Evolutionary conservation across 805 yeast genomes (phyloP).

Genomic region (Blastobotrys peoriensis): DNA sequence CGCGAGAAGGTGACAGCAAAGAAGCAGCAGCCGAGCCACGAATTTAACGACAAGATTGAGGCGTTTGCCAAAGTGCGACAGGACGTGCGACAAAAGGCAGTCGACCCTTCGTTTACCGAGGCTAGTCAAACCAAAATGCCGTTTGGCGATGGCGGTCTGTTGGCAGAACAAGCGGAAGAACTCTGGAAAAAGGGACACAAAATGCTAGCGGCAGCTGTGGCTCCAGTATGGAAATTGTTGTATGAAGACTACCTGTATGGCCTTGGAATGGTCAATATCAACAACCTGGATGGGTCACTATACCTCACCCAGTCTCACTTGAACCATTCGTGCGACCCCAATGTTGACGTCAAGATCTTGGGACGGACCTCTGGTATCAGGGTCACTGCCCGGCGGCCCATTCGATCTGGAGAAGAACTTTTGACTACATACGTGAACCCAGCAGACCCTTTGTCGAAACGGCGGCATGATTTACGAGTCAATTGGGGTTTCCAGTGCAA

Average conservation of each 20-base stretch:
- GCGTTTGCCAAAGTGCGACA: conserved; percentile 69
- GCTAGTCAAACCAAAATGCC: conserved; percentile 34
- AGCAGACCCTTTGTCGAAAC: conserved; percentile 49
- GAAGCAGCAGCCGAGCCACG: conserved; percentile 28
- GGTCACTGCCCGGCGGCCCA: conserved; percentile 52
- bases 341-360: conserved; percentile 47
- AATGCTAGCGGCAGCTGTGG: conserved; percentile 45
- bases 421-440: conserved; percentile 68
- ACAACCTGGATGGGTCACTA: conserved; percentile 56
- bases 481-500: conserved; percentile 76
- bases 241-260: conserved; percentile 53
- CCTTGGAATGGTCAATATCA: conserved; percentile 69
- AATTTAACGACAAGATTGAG: conserved; percentile 29
- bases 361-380: conserved; percentile 50
- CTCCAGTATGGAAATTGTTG: conserved; percentile 27
- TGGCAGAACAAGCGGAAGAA: conserved; percentile 50
- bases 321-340: conserved; percentile 74
- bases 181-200: conserved; percentile 57
- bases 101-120: conserved; percentile 31
- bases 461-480: conserved; percentile 59
- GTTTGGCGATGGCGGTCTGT: conserved; percentile 47
- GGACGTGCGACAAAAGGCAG: conserved; percentile 52
- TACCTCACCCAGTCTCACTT: conserved; percentile 61
- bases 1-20: conserved; percentile 29
- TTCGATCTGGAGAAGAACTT: conserved; percentile 61